Base-by-base conservation (phyloP, 192 early-diverging fungal genomes). In the Chytriomyces confervae region DNA sequence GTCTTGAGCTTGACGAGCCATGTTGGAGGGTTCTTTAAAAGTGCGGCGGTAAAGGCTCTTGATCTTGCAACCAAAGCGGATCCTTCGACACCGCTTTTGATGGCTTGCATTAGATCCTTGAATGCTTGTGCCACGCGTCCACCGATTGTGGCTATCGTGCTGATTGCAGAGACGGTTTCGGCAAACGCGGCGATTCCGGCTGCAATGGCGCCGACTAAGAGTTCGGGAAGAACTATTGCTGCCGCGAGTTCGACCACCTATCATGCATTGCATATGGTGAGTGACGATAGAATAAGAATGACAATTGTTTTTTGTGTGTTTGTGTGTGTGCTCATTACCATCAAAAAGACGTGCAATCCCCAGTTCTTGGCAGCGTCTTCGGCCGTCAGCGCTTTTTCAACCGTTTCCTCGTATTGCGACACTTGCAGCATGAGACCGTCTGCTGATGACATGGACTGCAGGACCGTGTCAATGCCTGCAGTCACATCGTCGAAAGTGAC, bases 171-270 rank as follows among this genome's bases (percentile, higher is more conserved):
- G 57, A 23, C 57, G 57, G 20, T 50, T 66, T 50, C 66, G n/a
- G 18, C 36, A 20, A 66, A 18, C n/a, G 66, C 16, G n/a, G 53
- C n/a, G 16, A 66, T 20, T 66, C 18, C 53, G 1, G n/a, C 1
- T 61, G 43, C 66, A 24, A 50, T 66, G 66, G 18, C 53, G 16
- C 23, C 53, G 16, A 50, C 53, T 62, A n/a, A 4, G 53, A 36
- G 53, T 36, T 66, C 53, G 43, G 66, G 66, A 61, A 66, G 18
- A 61, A 66, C 66, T 61, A 50, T 20, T 16, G 18, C 66, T 20
- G 24, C 53, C n/a, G 53, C 53, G n/a, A 66, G 24, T 36, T 60
- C 57, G 20, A 60, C 18, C 16, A 60, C 20, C 57, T 60, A 2
- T 2, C 16, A 36, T 4, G 36, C 36, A 4, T 36, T 36, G 36